phyloP scores from a whole-genome alignment of 225 moss, liverwort and hornwort genomes.

The Takakia lepidozioides region DNA sequence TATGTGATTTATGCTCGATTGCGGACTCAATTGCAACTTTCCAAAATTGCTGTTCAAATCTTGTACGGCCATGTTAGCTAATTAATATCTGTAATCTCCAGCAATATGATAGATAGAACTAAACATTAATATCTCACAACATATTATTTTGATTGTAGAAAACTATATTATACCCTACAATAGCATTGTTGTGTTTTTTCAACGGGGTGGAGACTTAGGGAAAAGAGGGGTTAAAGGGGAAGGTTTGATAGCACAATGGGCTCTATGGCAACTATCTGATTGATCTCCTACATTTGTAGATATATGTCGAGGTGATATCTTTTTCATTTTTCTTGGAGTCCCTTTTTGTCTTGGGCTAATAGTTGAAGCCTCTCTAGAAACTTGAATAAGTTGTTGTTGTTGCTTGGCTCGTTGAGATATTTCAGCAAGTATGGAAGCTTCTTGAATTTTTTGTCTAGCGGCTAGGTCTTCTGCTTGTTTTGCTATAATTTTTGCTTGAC shows the following conservation, averaged over 20 bases:
- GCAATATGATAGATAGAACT: no score
- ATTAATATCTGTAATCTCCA: no score
- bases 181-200: no score
- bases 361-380: background rate
- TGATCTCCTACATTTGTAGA: no score
- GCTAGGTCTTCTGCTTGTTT: constrained; percentile 1
- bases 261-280: background rate
- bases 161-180: no score
- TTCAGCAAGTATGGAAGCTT: background rate
- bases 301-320: no score
- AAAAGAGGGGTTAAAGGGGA: background rate
- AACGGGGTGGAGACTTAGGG: no score
- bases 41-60: background rate
- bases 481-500: constrained; percentile 3
- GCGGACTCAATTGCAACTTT: constrained; percentile 1
- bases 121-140: no score
- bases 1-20: background rate
- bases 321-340: no score
- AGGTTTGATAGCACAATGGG: background rate
- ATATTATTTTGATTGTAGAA: no score
- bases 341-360: no score
- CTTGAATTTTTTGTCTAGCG: background rate
- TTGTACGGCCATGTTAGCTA: background rate
- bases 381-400: background rate
- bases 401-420: background rate